Evolutionary conservation across 441 rosid species (phyloP), one percentile per base, ranked within the genome.

Genomic region (Bruguiera hainesii): DNA sequence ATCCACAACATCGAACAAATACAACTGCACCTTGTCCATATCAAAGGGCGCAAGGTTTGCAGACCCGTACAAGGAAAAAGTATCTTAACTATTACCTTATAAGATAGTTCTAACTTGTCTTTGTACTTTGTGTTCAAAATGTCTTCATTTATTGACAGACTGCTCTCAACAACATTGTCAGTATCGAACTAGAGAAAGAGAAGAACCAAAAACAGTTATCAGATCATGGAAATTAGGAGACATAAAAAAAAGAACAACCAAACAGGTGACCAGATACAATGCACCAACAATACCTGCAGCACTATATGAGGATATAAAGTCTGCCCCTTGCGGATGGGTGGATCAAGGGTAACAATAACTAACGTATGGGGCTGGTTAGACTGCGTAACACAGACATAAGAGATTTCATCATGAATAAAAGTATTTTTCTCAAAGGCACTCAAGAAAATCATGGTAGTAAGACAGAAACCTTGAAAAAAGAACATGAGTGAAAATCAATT

Each of bases 321-420:
- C 82, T 89, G 97, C 71, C 97, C 99, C 81, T 94, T 94, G 25
- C 96, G 94, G 68, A 94, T 94, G 26, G 98, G 97, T 37, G 99
- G 99, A 80, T 94, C 98, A 63, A 94, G 89, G 60, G 97, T 87
- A 61, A 94, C 85, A 62, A 94, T 79, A 65, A 91, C 98, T 85
- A 89, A 86, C 1, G 99, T 91, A 71, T 91, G 97, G 13, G 97
- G 97, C 79, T 94, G 98, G 82, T 90, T 89, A 62, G 90, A 88
- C 98, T 94, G 85, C 56, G 76, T 3, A 68, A 76, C 18, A 70
- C 65, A 75, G 60, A 69, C 35, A 28, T 49, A 29, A 53, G 16
- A 39, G 25, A 76, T 71, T 51, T 48, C 56, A 57, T 55, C 42
- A 69, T 16, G 33, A 60, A 57, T 19, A 29, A 1, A 46, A 50